A percentile compares a stretch with the other conserved stretches of the same genome.
Evolutionary conservation across 2,329 filamentous ascomycete species (phyloP).

Genomic region (Penicillium sp.): DNA sequence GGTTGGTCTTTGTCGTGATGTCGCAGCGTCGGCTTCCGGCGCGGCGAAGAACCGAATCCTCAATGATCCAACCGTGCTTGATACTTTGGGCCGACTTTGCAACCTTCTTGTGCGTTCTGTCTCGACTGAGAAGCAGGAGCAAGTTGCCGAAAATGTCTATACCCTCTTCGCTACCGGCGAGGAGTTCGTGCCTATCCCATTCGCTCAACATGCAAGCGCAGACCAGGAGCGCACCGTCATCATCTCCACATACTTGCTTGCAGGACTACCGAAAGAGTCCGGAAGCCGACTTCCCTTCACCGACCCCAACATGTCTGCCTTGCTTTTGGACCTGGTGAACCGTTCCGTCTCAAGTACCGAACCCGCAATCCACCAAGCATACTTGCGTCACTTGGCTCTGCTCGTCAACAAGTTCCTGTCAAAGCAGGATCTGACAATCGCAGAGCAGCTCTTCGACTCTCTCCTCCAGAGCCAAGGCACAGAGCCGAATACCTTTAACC

Average conservation of each 20-base stretch:
- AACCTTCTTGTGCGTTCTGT: slow-evolving; percentile 61
- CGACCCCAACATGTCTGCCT: slow-evolving; percentile 31
- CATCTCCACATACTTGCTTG: slow-evolving; percentile 59
- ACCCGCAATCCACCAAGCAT: slow-evolving; percentile 40
- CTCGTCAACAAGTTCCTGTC: slow-evolving; percentile 46
- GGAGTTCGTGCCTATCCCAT: slow-evolving; percentile 39
- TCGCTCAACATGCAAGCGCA: slow-evolving; percentile 30
- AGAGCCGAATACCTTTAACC: slow-evolving; percentile 28
- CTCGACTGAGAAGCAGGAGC: slow-evolving; percentile 53
- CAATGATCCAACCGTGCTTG: slow-evolving; percentile 56
- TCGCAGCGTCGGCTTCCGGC: slow-evolving; percentile 39
- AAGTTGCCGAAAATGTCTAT: slow-evolving; percentile 57
- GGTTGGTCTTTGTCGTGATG: slow-evolving; percentile 43
- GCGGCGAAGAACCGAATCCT: slow-evolving; percentile 41
- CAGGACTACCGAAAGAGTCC: slow-evolving; percentile 50
- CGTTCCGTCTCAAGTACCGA: slow-evolving; percentile 33
- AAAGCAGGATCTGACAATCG: slow-evolving; percentile 33
- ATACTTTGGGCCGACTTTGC: slow-evolving; percentile 62
- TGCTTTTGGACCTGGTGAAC: slow-evolving; percentile 40
- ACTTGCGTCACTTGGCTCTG: slow-evolving; percentile 46
- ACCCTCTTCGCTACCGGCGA: slow-evolving; percentile 50
- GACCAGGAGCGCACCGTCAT: slow-evolving; percentile 53
- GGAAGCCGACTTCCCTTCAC: slow-evolving; percentile 31
- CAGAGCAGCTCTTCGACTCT: slow-evolving; percentile 34
- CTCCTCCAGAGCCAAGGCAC: slow-evolving; percentile 27